Base-by-base conservation (phyloP, 352 stramenopile genomes). In the Lagenidium giganteum region DNA sequence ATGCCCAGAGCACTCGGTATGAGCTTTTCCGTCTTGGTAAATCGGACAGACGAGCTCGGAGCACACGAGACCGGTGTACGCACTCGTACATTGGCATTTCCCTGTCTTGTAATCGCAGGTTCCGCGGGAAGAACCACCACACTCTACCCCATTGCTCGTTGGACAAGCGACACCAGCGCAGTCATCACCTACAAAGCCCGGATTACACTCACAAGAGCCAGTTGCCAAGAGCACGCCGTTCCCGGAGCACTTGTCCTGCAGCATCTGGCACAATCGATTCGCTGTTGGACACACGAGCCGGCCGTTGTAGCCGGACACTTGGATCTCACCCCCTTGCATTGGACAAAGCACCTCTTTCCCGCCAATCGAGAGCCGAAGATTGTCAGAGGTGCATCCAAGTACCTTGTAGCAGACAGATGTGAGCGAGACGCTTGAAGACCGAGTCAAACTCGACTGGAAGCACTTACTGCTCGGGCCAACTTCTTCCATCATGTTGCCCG, bases 171-270 rank as follows among this genome's bases (percentile, higher is more conserved):
- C 68, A 0, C 59, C 61, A 16, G 72, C 67, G 42, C 82, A 93
- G 37, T 86, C 63, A 13, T 51, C 55, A 8, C 65, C 74, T 8
- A 70, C 42, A 37, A 60, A 77, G 1, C 75, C 73, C 16, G 70
- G 57, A 31, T 78, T 71, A 35, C 77, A 88, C 16, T 80, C 47
- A 37, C 75, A 91, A 3, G 32, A 31, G 8, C 78, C 75, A 38
- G 54, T 75, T 0, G 64, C 37, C 3, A 79, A 51, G 2, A 86
- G 57, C 3, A 88, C 65, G 3, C 78, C 78, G 14, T 69, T 58
- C 8, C 75, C 67, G 0, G 72, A 88, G 46, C 78, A 91, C 37
- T 80, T 75, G 42, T 83, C 68, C 13, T 87, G 63, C 13, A 91
- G 40, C 22, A 85, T 55, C 35, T 84, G 73, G 25, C 78, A 91